Percentiles rank a stretch among this genome's conserved stretches.
phyloP scores from a whole-genome alignment of 169 alveolate genomes.

The Plasmodium malariae region DNA sequence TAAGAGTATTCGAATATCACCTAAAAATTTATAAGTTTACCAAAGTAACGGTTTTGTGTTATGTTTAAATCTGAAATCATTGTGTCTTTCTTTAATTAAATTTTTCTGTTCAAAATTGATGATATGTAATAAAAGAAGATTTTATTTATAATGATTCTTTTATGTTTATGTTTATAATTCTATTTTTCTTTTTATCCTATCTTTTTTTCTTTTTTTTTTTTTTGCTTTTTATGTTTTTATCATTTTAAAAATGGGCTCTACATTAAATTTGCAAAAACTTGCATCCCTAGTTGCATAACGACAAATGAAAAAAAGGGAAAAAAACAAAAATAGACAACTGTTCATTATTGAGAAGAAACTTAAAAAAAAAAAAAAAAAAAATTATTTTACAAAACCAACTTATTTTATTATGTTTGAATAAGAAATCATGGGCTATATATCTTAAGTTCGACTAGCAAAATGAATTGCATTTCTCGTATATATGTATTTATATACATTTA shows the following conservation, averaged over 20 bases:
- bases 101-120: slow-evolving; percentile 29
- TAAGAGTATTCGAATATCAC: no score
- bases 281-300: slow-evolving; percentile 6
- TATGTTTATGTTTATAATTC: no score
- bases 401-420: no score
- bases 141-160: no score
- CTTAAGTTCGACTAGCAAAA: no score
- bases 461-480: no score
- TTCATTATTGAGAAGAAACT: slow-evolving; percentile 8
- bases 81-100: slow-evolving; percentile 63
- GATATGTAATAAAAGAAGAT: no score
- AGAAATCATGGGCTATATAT: no score
- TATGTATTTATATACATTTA: no score
- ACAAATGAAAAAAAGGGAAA: slow-evolving; percentile 15
- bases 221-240: not conserved
- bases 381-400: no score
- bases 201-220: slow-evolving; percentile 4
- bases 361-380: no score
- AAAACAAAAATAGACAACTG: slow-evolving; percentile 4
- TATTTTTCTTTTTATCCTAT: not conserved
- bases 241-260: slow-evolving; percentile 1
- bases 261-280: slow-evolving; percentile 44
- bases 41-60: slow-evolving; percentile 52
- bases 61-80: slow-evolving; percentile 60
- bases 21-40: not conserved